Evolutionary conservation across 768 basidiomycete genomes (phyloP), one percentile per base, ranked within the genome.

Genomic region (Phaffia australis): DNA sequence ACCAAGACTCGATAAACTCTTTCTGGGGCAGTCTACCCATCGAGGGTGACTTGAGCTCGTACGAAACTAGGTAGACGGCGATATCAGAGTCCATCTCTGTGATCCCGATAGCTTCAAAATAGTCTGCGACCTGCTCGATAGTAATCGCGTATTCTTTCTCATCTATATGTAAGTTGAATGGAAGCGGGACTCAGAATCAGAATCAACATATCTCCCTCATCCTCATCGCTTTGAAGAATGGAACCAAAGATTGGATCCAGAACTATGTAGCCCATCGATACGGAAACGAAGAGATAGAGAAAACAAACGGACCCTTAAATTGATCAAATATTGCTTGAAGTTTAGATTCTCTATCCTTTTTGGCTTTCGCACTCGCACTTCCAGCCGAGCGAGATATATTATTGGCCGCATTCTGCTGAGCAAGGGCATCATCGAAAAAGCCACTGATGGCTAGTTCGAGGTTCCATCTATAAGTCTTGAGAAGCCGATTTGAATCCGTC

Each of bases 41-140:
- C 2, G 69, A 71, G 63, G 75, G 75, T 25, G 74, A 75, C 18
- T 73, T 74, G 25, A 77, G 70, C 71, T 77, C 76, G 18, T 71
- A 67, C 21, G 75, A 75, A 6, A 77, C 69, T 66, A 76, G 75
- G 68, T 76, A 77, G n/a, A 77, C 70, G 14, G 74, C 75, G 21
- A 73, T 61, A 57, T 77, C 76, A 72, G 76, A 56, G 16, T 65
- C 62, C 56, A 54, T 58, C 57, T 66, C 63, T 49, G 30, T 74
- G 57, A 77, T 72, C 1, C 69, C 76, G 23, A 77, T 66, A 35
- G 74, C 75, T 23, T 70, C 65, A 56, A 76, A 77, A 35, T 75
- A 66, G 42, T 72, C 65, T 70, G 75, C 71, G 47, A 75, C 76
- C 18, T 74, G 73, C 6, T 76, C 75, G 23, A 77, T 76, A 59